Evolutionary conservation across 176 grass and related monocot species (phyloP).

Genomic region (Pontederia crassipes): DNA sequence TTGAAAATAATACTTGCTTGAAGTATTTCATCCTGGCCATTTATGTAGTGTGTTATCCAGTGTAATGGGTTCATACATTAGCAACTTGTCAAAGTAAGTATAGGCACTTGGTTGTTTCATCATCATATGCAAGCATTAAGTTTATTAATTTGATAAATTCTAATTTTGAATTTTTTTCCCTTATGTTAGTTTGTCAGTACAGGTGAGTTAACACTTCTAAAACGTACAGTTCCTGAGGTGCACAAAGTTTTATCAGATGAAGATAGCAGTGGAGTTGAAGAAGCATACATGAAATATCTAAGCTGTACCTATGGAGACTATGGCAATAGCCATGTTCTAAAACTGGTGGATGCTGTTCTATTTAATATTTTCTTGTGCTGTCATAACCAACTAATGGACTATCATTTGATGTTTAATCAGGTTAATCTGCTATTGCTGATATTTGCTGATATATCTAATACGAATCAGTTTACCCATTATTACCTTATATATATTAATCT

Average conservation of each 20-base stretch:
- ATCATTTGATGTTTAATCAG: constrained; percentile 74
- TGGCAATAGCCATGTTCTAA: constrained; percentile 34
- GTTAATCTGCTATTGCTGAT: constrained; percentile 19
- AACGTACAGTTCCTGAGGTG: constrained; percentile 40
- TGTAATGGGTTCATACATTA: too few relatives aligned
- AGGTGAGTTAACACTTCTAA: constrained; percentile 59
- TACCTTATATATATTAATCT: background rate
- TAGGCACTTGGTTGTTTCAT: background rate
- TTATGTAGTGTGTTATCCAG: too few relatives aligned
- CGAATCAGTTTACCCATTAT: constrained; percentile 3
- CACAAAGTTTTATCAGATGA: constrained; percentile 36
- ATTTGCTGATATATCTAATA: background rate
- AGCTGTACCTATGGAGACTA: constrained; percentile 47
- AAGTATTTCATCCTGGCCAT: too few relatives aligned
- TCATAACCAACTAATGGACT: constrained; percentile 50
- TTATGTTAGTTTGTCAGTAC: constrained; percentile 53
- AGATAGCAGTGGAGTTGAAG: constrained; percentile 33
- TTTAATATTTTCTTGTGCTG: constrained; percentile 59
- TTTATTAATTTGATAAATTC: background rate
- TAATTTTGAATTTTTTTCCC: background rate
- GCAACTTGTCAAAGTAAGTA: too few relatives aligned
- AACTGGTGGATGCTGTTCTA: constrained; percentile 47
- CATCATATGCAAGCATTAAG: background rate
- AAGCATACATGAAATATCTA: constrained; percentile 55
- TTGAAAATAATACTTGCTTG: too few relatives aligned